phyloP scores from a whole-genome alignment of 2,329 filamentous ascomycete species.

The Ambrosiella beaveri region DNA sequence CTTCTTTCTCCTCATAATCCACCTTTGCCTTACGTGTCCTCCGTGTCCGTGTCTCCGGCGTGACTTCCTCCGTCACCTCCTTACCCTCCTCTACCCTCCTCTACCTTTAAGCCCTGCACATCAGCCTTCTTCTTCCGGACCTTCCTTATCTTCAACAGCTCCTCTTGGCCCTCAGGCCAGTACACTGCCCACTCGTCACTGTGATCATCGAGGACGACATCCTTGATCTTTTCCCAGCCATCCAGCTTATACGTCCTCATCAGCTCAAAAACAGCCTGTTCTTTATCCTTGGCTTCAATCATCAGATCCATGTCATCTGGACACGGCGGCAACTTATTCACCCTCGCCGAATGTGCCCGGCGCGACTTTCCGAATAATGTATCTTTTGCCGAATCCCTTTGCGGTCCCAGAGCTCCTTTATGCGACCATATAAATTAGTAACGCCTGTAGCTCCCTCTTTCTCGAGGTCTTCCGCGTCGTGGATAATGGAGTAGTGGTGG shows the following conservation, averaged over 20 bases:
- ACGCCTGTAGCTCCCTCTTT: conserved; percentile 79
- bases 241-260: conserved; percentile 79
- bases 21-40: not conserved
- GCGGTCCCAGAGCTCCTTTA: conserved; percentile 64
- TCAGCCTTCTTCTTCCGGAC: conserved; percentile 33
- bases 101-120: conserved; percentile 15
- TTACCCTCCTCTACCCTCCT: conserved; percentile 22
- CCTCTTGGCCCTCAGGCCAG: conserved; percentile 78
- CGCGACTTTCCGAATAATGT: conserved; percentile 78
- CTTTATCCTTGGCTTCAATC: conserved; percentile 98
- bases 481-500: conserved; percentile 91
- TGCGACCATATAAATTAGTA: conserved; percentile 53
- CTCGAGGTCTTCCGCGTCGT: conserved; percentile 60
- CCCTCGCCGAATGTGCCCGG: conserved; percentile 67
- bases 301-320: conserved; percentile 79
- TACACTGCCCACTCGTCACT: conserved; percentile 13
- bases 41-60: not conserved
- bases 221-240: conserved; percentile 57
- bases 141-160: conserved; percentile 74
- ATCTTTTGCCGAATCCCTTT: conserved; percentile 87
- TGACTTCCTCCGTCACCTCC: not conserved
- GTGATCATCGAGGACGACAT: conserved; percentile 51
- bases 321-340: conserved; percentile 67
- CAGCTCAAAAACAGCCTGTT: conserved; percentile 86
- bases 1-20: not conserved